These are phyloP conservation scores for Penicillium thymicola DNA, from an alignment of 2,329 filamentous ascomycete species.

Conservation along the genomic window DNA sequence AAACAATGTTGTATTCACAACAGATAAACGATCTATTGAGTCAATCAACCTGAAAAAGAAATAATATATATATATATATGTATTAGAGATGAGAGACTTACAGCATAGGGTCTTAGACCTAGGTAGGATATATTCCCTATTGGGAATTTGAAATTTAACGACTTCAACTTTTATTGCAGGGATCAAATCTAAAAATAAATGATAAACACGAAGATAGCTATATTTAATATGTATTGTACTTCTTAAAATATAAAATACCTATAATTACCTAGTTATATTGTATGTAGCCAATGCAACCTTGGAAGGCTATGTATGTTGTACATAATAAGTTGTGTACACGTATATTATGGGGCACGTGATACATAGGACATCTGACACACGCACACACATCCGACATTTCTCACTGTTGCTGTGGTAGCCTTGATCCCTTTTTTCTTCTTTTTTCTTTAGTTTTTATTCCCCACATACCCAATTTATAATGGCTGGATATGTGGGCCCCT, in stretches of 20 bases:
- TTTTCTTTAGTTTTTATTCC: background rate
- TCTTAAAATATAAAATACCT: too few species aligned
- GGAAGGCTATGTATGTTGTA: background rate
- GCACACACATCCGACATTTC: background rate
- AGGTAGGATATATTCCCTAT: background rate
- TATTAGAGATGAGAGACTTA: too few species aligned
- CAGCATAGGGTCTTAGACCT: background rate
- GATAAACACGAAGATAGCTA: background rate
- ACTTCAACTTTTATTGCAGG: background rate
- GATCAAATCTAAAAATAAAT: background rate
- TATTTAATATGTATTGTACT: background rate
- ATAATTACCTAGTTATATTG: too few species aligned
- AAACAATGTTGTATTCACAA: background rate
- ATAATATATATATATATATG: too few species aligned
- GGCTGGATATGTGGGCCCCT: slow-evolving; percentile 2
- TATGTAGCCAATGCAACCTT: too few species aligned
- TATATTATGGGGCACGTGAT: background rate
- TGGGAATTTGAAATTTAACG: background rate
- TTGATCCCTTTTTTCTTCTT: background rate
- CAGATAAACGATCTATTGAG: background rate
- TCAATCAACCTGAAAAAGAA: background rate
- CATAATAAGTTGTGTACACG: background rate
- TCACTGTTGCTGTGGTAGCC: slow-evolving; percentile 1
- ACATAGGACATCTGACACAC: background rate
- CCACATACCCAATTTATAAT: slow-evolving; percentile 11